These are phyloP conservation scores for Pulveroboletus sp. DNA, from an alignment of 768 basidiomycete genomes.

Conservation along the genomic window DNA sequence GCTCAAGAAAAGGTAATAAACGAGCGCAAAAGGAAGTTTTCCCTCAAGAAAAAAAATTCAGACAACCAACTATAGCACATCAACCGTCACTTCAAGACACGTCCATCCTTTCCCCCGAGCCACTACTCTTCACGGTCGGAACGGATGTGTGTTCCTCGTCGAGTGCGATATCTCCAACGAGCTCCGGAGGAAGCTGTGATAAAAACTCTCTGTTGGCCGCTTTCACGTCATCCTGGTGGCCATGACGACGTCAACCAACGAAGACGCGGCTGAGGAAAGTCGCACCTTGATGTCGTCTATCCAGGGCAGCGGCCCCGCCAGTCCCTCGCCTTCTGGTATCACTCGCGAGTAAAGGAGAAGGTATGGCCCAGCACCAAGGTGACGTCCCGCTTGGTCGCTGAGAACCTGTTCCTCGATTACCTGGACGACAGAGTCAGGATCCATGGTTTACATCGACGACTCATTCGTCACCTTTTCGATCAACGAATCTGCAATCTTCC, in stretches of 20 bases:
- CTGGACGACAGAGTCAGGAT: slow-evolving; percentile 33
- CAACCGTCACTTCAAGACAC: slow-evolving; percentile 6
- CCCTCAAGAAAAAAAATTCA: neutral
- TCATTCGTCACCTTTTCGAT: slow-evolving; percentile 53
- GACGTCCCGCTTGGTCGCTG: slow-evolving; percentile 65
- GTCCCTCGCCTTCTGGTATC: slow-evolving; percentile 20
- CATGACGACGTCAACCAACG: neutral
- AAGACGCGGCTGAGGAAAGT: neutral
- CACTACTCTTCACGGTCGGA: neutral
- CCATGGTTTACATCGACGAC: neutral
- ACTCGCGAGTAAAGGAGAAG: slow-evolving; percentile 63
- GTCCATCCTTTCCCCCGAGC: slow-evolving; percentile 14
- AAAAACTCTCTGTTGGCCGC: slow-evolving; percentile 37
- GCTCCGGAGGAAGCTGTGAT: slow-evolving; percentile 29
- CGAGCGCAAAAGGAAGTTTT: no score
- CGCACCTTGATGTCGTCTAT: slow-evolving; percentile 30
- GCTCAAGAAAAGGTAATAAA: no score
- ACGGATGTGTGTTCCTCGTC: slow-evolving; percentile 9
- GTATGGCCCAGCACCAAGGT: slow-evolving; percentile 75
- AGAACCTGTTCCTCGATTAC: slow-evolving; percentile 68
- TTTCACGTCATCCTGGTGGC: slow-evolving; percentile 31
- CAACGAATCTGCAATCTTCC: slow-evolving; percentile 71
- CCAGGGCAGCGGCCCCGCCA: slow-evolving; percentile 18
- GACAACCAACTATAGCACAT: neutral
- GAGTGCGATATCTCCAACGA: slow-evolving; percentile 24